Evolutionary conservation across 2,329 filamentous ascomycete genomes (phyloP), one percentile per base, ranked within the genome.

Genomic region (Ustulina deusta): DNA sequence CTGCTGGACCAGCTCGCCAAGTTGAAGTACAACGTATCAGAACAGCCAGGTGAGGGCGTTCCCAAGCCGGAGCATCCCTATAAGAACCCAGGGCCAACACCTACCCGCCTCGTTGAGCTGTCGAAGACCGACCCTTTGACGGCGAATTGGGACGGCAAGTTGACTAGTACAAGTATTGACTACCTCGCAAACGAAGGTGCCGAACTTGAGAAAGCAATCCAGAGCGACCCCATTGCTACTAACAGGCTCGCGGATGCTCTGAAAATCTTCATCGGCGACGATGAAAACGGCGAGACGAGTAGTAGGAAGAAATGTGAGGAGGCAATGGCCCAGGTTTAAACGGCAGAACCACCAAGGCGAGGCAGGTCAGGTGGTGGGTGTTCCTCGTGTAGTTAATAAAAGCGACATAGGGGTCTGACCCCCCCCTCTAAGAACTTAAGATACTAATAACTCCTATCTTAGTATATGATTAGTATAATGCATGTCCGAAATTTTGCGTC

Each of bases 171-270:
- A 1, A 77, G 81, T 22, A 74, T 82, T 1, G 83, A 86, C 69
- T 86, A 84, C 65, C 79, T 86, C 15, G 80, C 80, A 5, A 77
- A 85, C 57, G 78, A 78, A 6, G 84, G 84, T 4, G 78, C 71
- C 34, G 79, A 76, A 64, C 76, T 86, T 25, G 78, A 82, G 11
- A 79, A 79, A 61, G 81, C 82, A 5, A 82, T 83, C 59, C 76
- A 76, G 36, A 75, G 75, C 11, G 83, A 85, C 52, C 71, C 79
- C 0, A 73, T 80, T 29, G 78, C 79, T 0, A 75, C 74, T 42
- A 76, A 75, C n/a, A 76, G 82, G 4, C 72, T 84, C 20, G 74
- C 74, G 15, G 77, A 79, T 62, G 81, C 81, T 10, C 70, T 84
- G 34, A 75, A 78, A 25, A 72, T 83, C n/a, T 84, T 84, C 66